phyloP scores from a whole-genome alignment of 257 asterid genomes.

The Paraleonurus japonicus region DNA sequence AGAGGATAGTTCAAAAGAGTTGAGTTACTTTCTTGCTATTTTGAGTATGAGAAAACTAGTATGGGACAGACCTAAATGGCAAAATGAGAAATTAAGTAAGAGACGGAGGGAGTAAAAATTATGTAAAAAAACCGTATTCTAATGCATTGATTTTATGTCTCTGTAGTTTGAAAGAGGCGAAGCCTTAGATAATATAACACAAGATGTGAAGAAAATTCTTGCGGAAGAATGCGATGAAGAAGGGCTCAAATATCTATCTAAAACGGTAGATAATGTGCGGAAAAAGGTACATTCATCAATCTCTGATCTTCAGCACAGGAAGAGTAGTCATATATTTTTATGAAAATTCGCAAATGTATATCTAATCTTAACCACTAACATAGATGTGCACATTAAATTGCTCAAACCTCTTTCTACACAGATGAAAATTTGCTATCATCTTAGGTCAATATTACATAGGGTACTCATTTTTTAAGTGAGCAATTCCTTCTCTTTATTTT shows the following conservation, averaged over 20 bases:
- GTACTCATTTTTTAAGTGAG: neutral
- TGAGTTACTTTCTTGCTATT: no score
- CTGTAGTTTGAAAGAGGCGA: constrained; percentile 90
- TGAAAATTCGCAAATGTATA: constrained; percentile 2
- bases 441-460: neutral
- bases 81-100: no score
- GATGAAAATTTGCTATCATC: constrained; percentile 5
- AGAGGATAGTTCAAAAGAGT: no score
- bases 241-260: constrained; percentile 70
- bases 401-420: constrained; percentile 4
- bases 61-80: no score
- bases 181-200: constrained; percentile 82
- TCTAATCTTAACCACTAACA: neutral
- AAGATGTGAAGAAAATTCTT: constrained; percentile 64
- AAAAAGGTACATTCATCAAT: constrained; percentile 60
- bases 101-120: no score
- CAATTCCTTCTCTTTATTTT: constrained; percentile 13
- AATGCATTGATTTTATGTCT: constrained; percentile 21
- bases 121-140: constrained; percentile 7
- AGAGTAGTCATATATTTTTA: neutral
- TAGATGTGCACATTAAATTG: constrained; percentile 18
- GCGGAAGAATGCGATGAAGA: constrained; percentile 86
- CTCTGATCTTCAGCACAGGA: constrained; percentile 2
- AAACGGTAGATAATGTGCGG: constrained; percentile 85
- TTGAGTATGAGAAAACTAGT: no score